These are phyloP conservation scores for Lachancea lanzarotensis DNA, from an alignment of 805 yeast genomes.

Conservation along the genomic window DNA sequence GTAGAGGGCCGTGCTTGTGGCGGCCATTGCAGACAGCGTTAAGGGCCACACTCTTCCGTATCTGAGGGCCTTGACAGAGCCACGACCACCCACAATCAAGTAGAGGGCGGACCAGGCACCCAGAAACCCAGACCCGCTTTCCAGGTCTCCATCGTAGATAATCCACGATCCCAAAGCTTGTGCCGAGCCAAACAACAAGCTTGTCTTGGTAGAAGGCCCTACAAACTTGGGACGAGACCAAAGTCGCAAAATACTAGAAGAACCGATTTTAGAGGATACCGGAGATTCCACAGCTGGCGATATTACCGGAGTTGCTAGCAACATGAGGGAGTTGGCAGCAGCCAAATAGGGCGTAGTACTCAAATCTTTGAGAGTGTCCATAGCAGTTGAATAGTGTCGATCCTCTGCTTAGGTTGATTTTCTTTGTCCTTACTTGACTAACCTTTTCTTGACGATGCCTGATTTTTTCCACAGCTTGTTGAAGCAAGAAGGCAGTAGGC, in stretches of 20 bases:
- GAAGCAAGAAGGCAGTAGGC: too few relatives aligned
- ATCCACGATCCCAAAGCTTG: slow-evolving; percentile 66
- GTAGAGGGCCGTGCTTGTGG: slow-evolving; percentile 56
- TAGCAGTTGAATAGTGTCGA: too few relatives aligned
- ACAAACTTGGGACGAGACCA: slow-evolving; percentile 20
- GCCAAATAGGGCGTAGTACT: slow-evolving; percentile 33
- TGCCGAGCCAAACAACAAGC: slow-evolving; percentile 55
- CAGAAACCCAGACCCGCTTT: slow-evolving; percentile 74
- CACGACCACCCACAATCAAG: slow-evolving; percentile 60
- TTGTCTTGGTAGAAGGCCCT: slow-evolving; percentile 34
- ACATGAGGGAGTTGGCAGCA: slow-evolving; percentile 34
- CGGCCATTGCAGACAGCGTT: slow-evolving; percentile 49
- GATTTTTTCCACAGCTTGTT: too few relatives aligned
- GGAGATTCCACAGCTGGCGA: slow-evolving; percentile 25
- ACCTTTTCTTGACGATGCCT: too few relatives aligned
- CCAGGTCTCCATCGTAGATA: slow-evolving; percentile 66
- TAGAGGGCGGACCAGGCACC: slow-evolving; percentile 79
- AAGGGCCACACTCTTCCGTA: slow-evolving; percentile 60
- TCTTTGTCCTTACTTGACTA: too few relatives aligned
- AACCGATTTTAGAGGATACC: neutral
- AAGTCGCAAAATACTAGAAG: slow-evolving; percentile 8
- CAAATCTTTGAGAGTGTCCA: neutral
- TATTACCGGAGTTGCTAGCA: slow-evolving; percentile 35
- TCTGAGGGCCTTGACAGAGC: slow-evolving; percentile 42
- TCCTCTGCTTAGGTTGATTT: too few relatives aligned